Evolutionary conservation across 1,284 basidiomycete species (phyloP), one percentile per base, ranked within the genome.

Genomic region (Abortiporus biennis): DNA sequence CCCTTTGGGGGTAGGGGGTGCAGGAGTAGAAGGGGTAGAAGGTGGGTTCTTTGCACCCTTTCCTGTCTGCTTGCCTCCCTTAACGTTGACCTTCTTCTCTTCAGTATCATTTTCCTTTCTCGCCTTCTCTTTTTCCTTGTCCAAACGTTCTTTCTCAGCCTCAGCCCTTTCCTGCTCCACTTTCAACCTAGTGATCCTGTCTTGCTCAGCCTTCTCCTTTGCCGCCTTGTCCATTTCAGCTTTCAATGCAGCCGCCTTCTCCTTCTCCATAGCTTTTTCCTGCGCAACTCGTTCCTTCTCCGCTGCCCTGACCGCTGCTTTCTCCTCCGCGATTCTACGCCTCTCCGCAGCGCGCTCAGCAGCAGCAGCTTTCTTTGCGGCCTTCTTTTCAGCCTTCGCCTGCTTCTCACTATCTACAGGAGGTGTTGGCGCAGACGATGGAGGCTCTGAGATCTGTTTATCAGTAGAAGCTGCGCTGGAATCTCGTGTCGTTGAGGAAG

Each of bases 281-380:
- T 62, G 58, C 0, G 64, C 65, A 8, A 66, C 30, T 37, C 65
- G 64, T 16, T 70, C 69, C 49, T 70, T 76, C 52, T 80, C 75
- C 6, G 65, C 69, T 2, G 70, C 67, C 38, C 44, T 74, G 12
- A 58, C 59, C 0, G 64, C 64, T 2, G 74, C 72, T 54, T 71
- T 78, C 52, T 80, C 79, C 47, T 76, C 69, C 1, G 69, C 69
- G 2, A 63, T 54, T 41, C 66, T 71, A 50, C 73, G 69, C 51
- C 77, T 64, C 52, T 82, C 79, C 4, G 72, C 69, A 2, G 76
- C 75, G 47, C 76, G 77, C 52, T 79, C 78, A 8, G 68, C 69
- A 13, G 76, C 75, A 6, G 69, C 76, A 8, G 71, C 74, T 49
- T 78, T 78, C 65, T 78, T 85, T n/a, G 71, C 76, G 1, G 72